Evolutionary conservation across 768 basidiomycete genomes (phyloP).

Genomic region (Lactarius hatsudake): DNA sequence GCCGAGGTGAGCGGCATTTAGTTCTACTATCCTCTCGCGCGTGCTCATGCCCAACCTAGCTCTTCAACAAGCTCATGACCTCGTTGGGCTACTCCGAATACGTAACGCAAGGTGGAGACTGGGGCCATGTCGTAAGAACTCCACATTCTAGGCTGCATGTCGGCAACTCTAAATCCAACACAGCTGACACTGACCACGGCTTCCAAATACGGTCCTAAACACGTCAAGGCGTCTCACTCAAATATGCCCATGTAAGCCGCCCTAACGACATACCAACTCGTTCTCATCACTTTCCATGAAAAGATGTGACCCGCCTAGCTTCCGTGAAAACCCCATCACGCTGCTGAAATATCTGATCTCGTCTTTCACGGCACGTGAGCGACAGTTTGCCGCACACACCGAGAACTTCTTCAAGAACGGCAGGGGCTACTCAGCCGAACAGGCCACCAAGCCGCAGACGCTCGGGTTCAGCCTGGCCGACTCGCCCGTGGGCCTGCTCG

Average conservation of each 20-base stretch:
- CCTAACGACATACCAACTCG: too few relatives aligned
- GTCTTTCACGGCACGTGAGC: too few relatives aligned
- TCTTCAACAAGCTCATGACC: slow-evolving; percentile 34
- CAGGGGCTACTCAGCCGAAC: too few relatives aligned
- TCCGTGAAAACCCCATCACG: too few relatives aligned
- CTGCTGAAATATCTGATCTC: too few relatives aligned
- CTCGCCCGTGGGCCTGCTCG: too few relatives aligned
- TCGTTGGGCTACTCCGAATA: slow-evolving; percentile 32
- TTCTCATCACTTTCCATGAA: too few relatives aligned
- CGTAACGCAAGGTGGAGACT: slow-evolving; percentile 51
- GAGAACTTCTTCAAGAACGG: too few relatives aligned
- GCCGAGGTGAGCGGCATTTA: slow-evolving; percentile 40
- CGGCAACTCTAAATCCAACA: neutral
- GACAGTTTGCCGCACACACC: too few relatives aligned
- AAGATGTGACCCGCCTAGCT: too few relatives aligned
- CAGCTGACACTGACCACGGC: neutral
- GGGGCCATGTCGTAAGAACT: slow-evolving; percentile 39
- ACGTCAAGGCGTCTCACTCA: neutral
- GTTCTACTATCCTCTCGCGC: neutral
- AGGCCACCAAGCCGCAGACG: too few relatives aligned
- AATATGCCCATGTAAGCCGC: neutral
- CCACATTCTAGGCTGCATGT: neutral
- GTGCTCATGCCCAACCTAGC: slow-evolving; percentile 8
- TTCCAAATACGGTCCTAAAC: neutral
- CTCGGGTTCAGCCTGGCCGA: too few relatives aligned